Evolutionary conservation across 257 asterid species (phyloP).

Genomic region (Plantago ovata): DNA sequence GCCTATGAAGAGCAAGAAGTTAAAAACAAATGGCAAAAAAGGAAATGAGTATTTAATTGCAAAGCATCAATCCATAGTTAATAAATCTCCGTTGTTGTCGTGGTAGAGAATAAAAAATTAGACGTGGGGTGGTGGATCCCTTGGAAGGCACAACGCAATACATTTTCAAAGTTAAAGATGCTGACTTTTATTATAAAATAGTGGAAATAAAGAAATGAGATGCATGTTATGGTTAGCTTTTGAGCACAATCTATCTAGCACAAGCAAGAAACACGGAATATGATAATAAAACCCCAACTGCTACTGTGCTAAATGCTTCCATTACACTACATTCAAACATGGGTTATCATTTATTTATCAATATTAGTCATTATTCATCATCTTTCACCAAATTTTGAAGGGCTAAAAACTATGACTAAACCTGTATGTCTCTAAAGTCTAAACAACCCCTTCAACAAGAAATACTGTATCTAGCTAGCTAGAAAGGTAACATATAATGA

Average conservation of each 20-base stretch:
- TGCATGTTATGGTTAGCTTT: conserved; percentile 16
- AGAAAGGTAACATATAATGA: no score
- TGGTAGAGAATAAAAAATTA: conserved; percentile 1
- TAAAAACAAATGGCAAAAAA: neutral
- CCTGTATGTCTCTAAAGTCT: no score
- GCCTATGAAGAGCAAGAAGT: no score
- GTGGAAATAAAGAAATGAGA: neutral
- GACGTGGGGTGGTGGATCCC: conserved; percentile 5
- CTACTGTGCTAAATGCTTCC: neutral
- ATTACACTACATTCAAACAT: neutral
- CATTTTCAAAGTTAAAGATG: conserved; percentile 6
- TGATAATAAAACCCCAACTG: neutral
- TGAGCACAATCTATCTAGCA: conserved; percentile 18
- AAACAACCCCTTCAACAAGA: no score
- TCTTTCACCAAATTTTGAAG: neutral
- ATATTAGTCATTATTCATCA: neutral
- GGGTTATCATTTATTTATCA: no score
- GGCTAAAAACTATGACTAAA: no score
- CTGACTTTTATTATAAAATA: conserved; percentile 1
- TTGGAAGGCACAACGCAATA: conserved; percentile 9
- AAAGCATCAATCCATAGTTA: neutral
- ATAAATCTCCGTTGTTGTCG: conserved; percentile 3
- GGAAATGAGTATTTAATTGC: neutral
- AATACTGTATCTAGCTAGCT: no score
- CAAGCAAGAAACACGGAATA: conserved; percentile 14